Percentiles rank a stretch among this genome's conserved stretches.
These are phyloP conservation scores for Ustilago tritici DNA, from an alignment of 1,284 basidiomycete species.

Conservation along the genomic window DNA sequence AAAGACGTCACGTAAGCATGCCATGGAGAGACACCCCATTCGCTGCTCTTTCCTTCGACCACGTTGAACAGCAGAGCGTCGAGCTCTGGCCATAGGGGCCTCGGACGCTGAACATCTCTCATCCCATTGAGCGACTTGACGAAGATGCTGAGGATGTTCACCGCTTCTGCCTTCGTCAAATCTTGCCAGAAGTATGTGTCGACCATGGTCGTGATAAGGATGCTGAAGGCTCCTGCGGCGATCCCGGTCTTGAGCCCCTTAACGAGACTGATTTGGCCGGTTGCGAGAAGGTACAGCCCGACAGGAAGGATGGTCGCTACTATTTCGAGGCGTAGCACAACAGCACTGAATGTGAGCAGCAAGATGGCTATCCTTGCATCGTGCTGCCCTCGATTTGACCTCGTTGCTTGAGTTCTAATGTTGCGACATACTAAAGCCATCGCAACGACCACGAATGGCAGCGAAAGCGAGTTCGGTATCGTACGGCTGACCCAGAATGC, in stretches of 20 bases:
- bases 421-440: conserved; percentile 74
- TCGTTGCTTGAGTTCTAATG: not conserved
- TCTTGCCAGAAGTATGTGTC: conserved; percentile 89
- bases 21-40: conserved; percentile 89
- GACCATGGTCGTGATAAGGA: conserved; percentile 71
- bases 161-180: conserved; percentile 7
- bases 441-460: conserved; percentile 80
- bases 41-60: conserved; percentile 82
- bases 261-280: conserved; percentile 24
- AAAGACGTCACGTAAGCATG: conserved; percentile 79
- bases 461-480: conserved; percentile 91
- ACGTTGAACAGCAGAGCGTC: conserved; percentile 87
- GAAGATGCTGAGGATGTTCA: not conserved
- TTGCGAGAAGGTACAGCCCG: conserved; percentile 45
- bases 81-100: conserved; percentile 85
- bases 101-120: not conserved
- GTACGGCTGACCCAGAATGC: conserved; percentile 93
- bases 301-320: conserved; percentile 68
- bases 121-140: not conserved
- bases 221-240: conserved; percentile 14
- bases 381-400: conserved; percentile 14
- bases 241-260: conserved; percentile 29
- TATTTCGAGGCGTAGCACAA: conserved; percentile 86
- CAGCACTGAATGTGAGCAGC: conserved; percentile 77
- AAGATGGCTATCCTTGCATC: conserved; percentile 65